Evolutionary conservation across 352 stramenopile species (phyloP).

Genomic region (Elongisporangium prolatum): DNA sequence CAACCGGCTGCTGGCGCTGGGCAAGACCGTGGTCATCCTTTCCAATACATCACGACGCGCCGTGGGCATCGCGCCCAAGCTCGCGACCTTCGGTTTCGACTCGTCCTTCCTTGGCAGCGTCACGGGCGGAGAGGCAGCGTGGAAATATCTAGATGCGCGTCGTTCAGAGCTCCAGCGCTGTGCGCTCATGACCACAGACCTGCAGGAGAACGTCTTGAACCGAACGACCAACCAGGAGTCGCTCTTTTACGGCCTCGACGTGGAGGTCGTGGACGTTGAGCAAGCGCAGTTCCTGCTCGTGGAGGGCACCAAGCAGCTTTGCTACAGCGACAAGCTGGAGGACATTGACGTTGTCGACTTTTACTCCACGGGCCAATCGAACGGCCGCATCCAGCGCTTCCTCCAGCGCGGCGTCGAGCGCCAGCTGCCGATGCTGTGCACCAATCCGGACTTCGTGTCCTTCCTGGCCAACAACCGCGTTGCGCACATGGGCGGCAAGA

Average conservation of each 20-base stretch:
- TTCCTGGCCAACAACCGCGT: slow-evolving; percentile 53
- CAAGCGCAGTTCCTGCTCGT: slow-evolving; percentile 47
- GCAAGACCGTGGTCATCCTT: slow-evolving; percentile 83
- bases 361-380: slow-evolving; percentile 35
- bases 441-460: slow-evolving; percentile 85
- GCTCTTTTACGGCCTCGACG: slow-evolving; percentile 44
- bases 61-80: slow-evolving; percentile 30
- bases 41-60: slow-evolving; percentile 87
- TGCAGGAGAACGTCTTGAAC: slow-evolving; percentile 24
- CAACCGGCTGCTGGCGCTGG: slow-evolving; percentile 31
- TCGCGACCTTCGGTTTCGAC: slow-evolving; percentile 70
- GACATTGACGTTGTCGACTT: slow-evolving; percentile 38
- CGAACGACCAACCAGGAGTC: slow-evolving; percentile 30
- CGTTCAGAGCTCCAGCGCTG: slow-evolving; percentile 21
- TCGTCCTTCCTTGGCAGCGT: slow-evolving; percentile 43
- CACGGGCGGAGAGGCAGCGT: slow-evolving; percentile 52
- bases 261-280: slow-evolving; percentile 32
- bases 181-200: slow-evolving; percentile 34
- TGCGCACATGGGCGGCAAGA: slow-evolving; percentile 69
- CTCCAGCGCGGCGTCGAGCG: slow-evolving; percentile 43
- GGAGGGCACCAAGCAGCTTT: slow-evolving; percentile 51
- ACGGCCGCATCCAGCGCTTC: slow-evolving; percentile 32
- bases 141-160: slow-evolving; percentile 26
- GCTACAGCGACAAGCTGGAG: slow-evolving; percentile 28
- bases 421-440: slow-evolving; percentile 77